phyloP scores from a whole-genome alignment of 805 yeast genomes.

The Nakazawaea molendinolei region DNA sequence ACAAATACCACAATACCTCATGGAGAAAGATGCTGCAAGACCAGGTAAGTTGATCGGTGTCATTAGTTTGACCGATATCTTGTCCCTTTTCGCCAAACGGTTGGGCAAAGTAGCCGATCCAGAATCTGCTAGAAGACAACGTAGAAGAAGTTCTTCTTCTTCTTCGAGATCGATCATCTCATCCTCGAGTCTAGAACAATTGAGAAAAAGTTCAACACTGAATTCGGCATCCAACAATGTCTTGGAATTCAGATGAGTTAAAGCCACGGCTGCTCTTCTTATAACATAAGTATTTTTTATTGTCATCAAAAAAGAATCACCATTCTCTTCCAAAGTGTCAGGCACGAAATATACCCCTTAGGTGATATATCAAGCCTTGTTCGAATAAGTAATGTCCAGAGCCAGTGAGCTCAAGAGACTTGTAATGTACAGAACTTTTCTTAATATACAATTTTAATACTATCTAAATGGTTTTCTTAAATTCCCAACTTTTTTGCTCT shows the following conservation, averaged over 20 bases:
- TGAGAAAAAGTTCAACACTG: conserved; percentile 35
- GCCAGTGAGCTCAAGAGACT: too few relatives aligned
- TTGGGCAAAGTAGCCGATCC: conserved; percentile 79
- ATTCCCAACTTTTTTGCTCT: neutral
- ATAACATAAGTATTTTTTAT: too few relatives aligned
- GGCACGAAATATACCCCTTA: too few relatives aligned
- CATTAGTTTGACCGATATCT: conserved; percentile 82
- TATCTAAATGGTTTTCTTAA: too few relatives aligned
- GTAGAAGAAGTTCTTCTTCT: conserved; percentile 55
- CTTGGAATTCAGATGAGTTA: conserved; percentile 8
- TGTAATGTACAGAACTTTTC: too few relatives aligned
- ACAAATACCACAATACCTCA: conserved; percentile 9
- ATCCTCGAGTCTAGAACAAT: conserved; percentile 32
- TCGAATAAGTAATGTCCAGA: too few relatives aligned
- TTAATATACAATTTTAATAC: too few relatives aligned
- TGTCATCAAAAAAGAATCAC: too few relatives aligned
- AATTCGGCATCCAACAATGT: conserved; percentile 2
- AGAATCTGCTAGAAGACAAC: conserved; percentile 76
- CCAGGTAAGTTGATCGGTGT: conserved; percentile 88
- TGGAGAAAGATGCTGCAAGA: conserved; percentile 34
- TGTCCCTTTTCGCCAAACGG: conserved; percentile 71
- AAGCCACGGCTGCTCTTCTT: too few relatives aligned
- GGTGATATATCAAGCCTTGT: too few relatives aligned
- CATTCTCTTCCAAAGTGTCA: too few relatives aligned
- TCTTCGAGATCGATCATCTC: conserved; percentile 28